Percentiles rank a stretch among this genome's conserved stretches.
These are phyloP conservation scores for Metschnikowia kofuensis DNA, from an alignment of 805 yeast genomes.

Conservation along the genomic window DNA sequence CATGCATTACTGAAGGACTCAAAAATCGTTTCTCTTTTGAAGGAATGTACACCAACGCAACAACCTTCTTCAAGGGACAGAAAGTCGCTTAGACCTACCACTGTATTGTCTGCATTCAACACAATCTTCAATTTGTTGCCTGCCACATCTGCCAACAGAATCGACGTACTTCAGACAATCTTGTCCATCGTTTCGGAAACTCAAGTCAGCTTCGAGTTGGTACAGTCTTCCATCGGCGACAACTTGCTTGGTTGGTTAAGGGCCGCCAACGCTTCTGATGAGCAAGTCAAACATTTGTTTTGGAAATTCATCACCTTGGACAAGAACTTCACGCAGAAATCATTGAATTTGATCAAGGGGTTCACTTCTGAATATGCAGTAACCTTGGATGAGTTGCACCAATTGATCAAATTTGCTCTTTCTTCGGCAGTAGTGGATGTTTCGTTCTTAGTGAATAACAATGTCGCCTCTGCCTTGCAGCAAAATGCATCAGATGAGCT, in stretches of 20 bases:
- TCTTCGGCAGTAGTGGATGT: constrained; percentile 37
- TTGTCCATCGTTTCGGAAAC: constrained; percentile 30
- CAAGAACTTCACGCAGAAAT: constrained; percentile 23
- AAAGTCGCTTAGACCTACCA: constrained; percentile 40
- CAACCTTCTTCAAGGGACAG: constrained; percentile 44
- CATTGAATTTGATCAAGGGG: constrained; percentile 35
- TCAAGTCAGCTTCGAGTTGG: constrained; percentile 29
- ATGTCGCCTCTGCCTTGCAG: constrained; percentile 34
- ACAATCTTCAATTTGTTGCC: constrained; percentile 43
- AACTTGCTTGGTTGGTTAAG: constrained; percentile 37
- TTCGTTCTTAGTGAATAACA: constrained; percentile 40
- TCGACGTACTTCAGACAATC: constrained; percentile 30
- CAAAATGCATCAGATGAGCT: constrained; percentile 26
- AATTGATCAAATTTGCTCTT: constrained; percentile 36
- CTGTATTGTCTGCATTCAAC: constrained; percentile 39
- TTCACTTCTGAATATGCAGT: constrained; percentile 30
- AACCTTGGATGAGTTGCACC: constrained; percentile 24
- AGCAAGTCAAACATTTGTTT: constrained; percentile 28
- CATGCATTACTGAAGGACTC: constrained; percentile 25
- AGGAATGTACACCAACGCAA: constrained; percentile 32
- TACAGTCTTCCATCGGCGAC: constrained; percentile 34
- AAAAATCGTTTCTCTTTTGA: constrained; percentile 26
- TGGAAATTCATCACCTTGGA: constrained; percentile 41
- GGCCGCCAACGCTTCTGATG: constrained; percentile 29
- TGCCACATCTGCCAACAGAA: constrained; percentile 29